Evolutionary conservation across 345 rosid genomes (phyloP).

Genomic region (Citrus medica): DNA sequence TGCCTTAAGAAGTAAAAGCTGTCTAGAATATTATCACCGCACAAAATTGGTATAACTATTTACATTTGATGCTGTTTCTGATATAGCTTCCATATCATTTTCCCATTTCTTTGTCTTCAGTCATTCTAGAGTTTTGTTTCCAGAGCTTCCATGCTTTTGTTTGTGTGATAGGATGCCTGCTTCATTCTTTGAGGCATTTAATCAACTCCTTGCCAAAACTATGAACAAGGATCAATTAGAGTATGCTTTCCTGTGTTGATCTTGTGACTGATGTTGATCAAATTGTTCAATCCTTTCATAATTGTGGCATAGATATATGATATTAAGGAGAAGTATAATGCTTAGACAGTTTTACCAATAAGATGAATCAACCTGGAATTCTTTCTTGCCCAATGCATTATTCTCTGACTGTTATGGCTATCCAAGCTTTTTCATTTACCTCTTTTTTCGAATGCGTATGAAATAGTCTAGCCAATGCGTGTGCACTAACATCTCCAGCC

Average conservation of each 20-base stretch:
- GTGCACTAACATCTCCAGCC: neutral
- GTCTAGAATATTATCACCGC: neutral
- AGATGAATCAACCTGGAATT: neutral
- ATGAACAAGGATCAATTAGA: neutral
- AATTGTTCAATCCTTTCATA: neutral
- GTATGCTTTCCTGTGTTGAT: neutral
- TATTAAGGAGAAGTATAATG: neutral
- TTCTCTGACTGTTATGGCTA: neutral
- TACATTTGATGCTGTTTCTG: neutral
- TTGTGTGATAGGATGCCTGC: neutral
- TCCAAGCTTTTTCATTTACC: too few species aligned
- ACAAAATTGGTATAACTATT: neutral
- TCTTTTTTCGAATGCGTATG: neutral
- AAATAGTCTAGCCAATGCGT: neutral
- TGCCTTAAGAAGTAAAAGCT: neutral
- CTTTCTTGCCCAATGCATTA: neutral
- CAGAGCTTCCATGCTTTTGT: neutral
- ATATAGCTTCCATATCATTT: neutral
- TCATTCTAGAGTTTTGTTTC: neutral
- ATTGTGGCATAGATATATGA: neutral
- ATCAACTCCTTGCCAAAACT: neutral
- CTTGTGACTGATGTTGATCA: neutral
- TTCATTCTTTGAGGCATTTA: neutral
- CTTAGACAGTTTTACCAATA: neutral
- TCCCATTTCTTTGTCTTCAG: neutral